These are phyloP conservation scores for Syncephalastrum racemosum DNA, from an alignment of 371 early-diverging fungal species.

Conservation along the genomic window DNA sequence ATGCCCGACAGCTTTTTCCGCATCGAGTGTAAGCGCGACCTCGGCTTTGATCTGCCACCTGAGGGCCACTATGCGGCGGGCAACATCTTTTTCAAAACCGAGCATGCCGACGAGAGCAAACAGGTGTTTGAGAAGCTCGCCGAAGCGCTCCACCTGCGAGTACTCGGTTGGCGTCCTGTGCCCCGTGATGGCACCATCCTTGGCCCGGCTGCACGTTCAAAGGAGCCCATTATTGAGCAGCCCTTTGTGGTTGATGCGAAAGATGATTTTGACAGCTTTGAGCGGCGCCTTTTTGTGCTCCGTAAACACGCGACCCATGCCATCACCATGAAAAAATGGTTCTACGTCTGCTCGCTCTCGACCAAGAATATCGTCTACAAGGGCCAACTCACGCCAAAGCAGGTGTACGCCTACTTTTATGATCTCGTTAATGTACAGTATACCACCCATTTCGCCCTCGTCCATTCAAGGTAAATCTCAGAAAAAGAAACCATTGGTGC, in stretches of 20 bases:
- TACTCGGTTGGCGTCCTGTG: constrained; percentile 90
- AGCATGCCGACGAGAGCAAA: constrained; percentile 66
- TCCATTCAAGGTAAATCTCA: constrained; percentile 60
- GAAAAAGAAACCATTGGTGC: too few relatives aligned
- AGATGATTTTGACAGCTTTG: constrained; percentile 72
- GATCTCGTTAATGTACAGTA: constrained; percentile 85
- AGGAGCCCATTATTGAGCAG: constrained; percentile 91
- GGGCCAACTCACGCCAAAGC: constrained; percentile 90
- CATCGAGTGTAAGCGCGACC: constrained; percentile 55
- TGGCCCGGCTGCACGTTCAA: constrained; percentile 84
- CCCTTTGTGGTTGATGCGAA: constrained; percentile 79
- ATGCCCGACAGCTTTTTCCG: constrained; percentile 90
- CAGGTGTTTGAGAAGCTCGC: constrained; percentile 78
- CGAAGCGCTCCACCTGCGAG: constrained; percentile 64
- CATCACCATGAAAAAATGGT: constrained; percentile 81
- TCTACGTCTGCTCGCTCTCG: constrained; percentile 95
- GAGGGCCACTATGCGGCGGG: constrained; percentile 91
- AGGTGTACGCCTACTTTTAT: constrained; percentile 89
- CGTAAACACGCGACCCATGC: constrained; percentile 88
- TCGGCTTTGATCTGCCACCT: constrained; percentile 66
- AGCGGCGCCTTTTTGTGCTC: constrained; percentile 84
- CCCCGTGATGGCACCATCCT: constrained; percentile 85
- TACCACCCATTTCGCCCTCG: constrained; percentile 90
- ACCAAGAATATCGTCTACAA: constrained; percentile 94
- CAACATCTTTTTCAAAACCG: constrained; percentile 84